These are phyloP conservation scores for Pyrenochaeta sp. DNA, from an alignment of 2,329 filamentous ascomycete species.

Conservation along the genomic window DNA sequence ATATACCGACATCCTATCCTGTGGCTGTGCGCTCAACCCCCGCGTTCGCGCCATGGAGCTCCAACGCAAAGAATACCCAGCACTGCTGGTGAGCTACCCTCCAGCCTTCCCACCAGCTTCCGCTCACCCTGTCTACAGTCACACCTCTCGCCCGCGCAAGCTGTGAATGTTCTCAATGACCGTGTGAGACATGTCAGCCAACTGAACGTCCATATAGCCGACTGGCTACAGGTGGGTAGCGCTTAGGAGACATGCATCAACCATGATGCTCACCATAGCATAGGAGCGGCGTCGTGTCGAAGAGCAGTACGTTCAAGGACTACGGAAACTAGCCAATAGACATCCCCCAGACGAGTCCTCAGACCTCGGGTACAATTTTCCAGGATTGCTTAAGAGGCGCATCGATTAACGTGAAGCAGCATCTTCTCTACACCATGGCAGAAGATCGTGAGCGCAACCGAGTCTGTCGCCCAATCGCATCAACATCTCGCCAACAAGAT, in stretches of 20 bases:
- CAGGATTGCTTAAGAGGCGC: conserved; percentile 1
- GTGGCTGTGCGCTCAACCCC: conserved; percentile 40
- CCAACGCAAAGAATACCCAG: conserved; percentile 89
- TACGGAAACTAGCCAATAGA: conserved; percentile 81
- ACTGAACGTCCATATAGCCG: conserved; percentile 89
- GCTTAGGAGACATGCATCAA: conserved; percentile 3
- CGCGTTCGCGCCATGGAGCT: conserved; percentile 62
- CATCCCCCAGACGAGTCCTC: conserved; percentile 77
- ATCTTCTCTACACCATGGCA: conserved; percentile 92
- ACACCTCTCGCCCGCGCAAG: conserved; percentile 80
- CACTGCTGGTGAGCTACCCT: conserved; percentile 76
- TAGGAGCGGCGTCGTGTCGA: conserved; percentile 94
- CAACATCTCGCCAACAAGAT: conserved; percentile 81
- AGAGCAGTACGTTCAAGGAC: conserved; percentile 82
- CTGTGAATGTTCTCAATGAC: conserved; percentile 82
- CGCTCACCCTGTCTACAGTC: conserved; percentile 64
- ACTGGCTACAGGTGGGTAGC: conserved; percentile 89
- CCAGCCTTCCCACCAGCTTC: conserved; percentile 25
- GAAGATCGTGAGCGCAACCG: conserved; percentile 81
- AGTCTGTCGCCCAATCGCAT: conserved; percentile 84
- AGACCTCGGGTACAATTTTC: conserved; percentile 79
- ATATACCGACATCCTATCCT: conserved; percentile 22
- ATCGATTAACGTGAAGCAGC: conserved; percentile 59
- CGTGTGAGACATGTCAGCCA: conserved; percentile 86
- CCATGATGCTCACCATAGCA: conserved; percentile 30